Base-by-base conservation (phyloP, 73 alveolate species). In the Vitrella brassicaformis region DNA sequence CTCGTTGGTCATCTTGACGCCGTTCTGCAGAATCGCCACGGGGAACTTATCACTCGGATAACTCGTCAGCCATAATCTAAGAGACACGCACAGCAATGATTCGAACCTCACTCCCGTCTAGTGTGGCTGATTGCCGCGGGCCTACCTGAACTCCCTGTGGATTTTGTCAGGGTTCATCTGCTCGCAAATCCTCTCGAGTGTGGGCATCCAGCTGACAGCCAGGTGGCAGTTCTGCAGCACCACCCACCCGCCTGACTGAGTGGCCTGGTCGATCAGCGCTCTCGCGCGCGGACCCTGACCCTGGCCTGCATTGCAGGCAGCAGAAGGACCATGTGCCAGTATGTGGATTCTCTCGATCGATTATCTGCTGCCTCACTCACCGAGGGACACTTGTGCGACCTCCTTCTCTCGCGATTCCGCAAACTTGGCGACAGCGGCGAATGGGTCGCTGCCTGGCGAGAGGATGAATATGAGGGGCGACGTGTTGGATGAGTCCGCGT, bases 391-490 rank as follows among this genome's bases (percentile, higher is more conserved):
- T 46, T 93, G 73, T 69, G 86, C 88, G 56, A 96, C 87, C 46
- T 90, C 90, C 79, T 94, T 95, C 79, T 89, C 80, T 82, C 91
- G 94, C 74, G 78, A 72, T 31, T 91, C 95, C 0, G 98, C 97
- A 71, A 91, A 96, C 73, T 90, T 95, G 68, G 86, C 86, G 27
- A 96, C 86, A 78, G 88, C 88, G 85, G 92, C 91, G 45, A 94
- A 91, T 0, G 99, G 99, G 73, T 96, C 99, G 22, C 98, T 88
- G 29, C 99, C 99, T 27, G 99, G 99, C 22, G 99, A 94, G 27
- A 96, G 89, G 64, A 97, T 97, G 90, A 97, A 97, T 47, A 97
- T 94, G 71, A 96, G 85, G 1, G 99, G 99, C 0, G 98, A 90
- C 31, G 88, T 89, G 71, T 89, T 76, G 31, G 95, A 79, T 45